Percentiles rank a stretch among this genome's conserved stretches.
Conservation (phyloP, 495 filamentous ascomycete species). For the Neurospora intermedia region DNA sequence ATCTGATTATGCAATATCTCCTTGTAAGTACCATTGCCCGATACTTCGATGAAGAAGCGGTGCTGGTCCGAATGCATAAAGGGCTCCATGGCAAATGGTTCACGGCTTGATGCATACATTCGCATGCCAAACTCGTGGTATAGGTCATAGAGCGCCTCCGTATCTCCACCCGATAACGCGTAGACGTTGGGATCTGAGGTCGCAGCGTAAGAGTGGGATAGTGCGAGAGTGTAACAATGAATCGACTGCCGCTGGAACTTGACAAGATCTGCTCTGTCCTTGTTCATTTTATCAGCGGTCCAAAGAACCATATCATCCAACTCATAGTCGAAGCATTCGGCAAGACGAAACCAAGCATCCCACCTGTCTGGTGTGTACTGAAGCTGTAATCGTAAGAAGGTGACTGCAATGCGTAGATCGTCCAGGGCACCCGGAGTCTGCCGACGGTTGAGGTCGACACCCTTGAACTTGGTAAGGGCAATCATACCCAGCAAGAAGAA, state of each 20-base stretch:
- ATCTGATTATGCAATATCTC: slow-evolving; percentile 62
- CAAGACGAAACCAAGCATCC: slow-evolving; percentile 94
- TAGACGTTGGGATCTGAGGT: slow-evolving; percentile 39
- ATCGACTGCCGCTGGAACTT: slow-evolving; percentile 72
- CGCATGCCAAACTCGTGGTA: slow-evolving; percentile 85
- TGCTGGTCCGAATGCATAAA: slow-evolving; percentile 65
- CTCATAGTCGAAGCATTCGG: slow-evolving; percentile 82
- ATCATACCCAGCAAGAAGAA: slow-evolving; percentile 87
- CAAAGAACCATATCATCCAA: slow-evolving; percentile 87
- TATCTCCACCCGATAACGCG: slow-evolving; percentile 42
- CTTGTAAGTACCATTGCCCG: slow-evolving; percentile 62
- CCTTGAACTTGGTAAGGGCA: slow-evolving; percentile 75
- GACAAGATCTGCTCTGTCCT: slow-evolving; percentile 62
- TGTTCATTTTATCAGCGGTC: slow-evolving; percentile 95
- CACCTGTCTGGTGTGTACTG: slow-evolving; percentile 76
- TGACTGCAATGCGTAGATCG: slow-evolving; percentile 74
- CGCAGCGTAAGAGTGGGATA: slow-evolving; percentile 58
- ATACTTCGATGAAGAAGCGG: slow-evolving; percentile 61
- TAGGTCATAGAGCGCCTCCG: slow-evolving; percentile 63
- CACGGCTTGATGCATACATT: slow-evolving; percentile 80
- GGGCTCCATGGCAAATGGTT: slow-evolving; percentile 82
- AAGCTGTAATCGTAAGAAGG: slow-evolving; percentile 74
- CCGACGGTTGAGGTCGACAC: slow-evolving; percentile 58
- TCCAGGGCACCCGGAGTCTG: slow-evolving; percentile 66
- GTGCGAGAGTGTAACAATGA: slow-evolving; percentile 85